phyloP scores from a whole-genome alignment of 2,329 filamentous ascomycete genomes.

The Pestalotiopsis sp. region DNA sequence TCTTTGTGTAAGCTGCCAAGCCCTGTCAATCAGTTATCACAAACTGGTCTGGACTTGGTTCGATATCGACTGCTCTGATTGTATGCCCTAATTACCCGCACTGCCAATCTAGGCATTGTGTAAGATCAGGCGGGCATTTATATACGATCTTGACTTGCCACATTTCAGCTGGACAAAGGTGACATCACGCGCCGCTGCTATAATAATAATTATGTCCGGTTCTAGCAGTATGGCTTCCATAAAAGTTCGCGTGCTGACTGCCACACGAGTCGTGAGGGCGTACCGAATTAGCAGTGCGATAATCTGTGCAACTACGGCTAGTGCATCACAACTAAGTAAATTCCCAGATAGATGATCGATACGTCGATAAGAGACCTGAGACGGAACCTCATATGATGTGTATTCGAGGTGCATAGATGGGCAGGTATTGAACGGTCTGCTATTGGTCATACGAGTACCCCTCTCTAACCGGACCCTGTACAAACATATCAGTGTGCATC shows the following conservation, averaged over 20 bases:
- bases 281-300: not conserved
- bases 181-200: not conserved
- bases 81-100: not conserved
- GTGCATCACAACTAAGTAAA: no score
- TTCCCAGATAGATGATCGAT: no score
- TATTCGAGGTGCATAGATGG: not conserved
- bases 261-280: not conserved
- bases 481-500: no score
- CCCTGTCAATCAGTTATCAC: not conserved
- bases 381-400: not conserved
- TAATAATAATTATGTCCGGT: not conserved
- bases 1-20: not conserved
- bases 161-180: slow-evolving; percentile 35
- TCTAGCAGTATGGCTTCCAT: not conserved
- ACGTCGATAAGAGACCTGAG: no score
- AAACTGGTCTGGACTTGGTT: not conserved
- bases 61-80: not conserved
- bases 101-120: not conserved
- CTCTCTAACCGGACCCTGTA: no score
- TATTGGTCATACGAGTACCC: no score
- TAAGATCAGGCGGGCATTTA: not conserved
- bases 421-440: no score
- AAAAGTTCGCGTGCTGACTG: not conserved
- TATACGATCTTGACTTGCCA: slow-evolving; percentile 15
- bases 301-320: not conserved